Evolutionary conservation across 2,329 filamentous ascomycete genomes (phyloP), one percentile per base, ranked within the genome.

Genomic region (Cladosporium sphaerospermum): DNA sequence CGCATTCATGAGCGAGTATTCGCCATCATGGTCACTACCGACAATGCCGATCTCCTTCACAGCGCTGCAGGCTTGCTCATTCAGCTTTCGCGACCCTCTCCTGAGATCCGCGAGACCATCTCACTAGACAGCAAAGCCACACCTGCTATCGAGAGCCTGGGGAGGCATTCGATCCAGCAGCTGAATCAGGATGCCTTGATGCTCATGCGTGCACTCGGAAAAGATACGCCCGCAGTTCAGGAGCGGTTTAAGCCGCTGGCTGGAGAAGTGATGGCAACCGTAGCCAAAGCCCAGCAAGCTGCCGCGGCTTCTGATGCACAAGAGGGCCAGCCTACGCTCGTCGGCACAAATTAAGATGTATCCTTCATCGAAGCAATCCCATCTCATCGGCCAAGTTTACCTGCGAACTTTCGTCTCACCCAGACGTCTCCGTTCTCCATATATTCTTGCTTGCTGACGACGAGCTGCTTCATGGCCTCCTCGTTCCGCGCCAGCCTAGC

Each of bases 381-480:
- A 8, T 19, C 33, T 62, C 60, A 65, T 41, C 63, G 55, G 4
- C 54, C 57, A 9, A 60, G 54, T 44, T 64, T 67, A 10, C 65
- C 65, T 33, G 64, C 64, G 49, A 71, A 70, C 49, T 61, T 62
- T 42, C 66, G 57, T 28, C 62, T 56, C 10, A 63, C 62, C 68
- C 68, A 71, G 10, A 57, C 57, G 43, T 65, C 62, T n/a, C 93
- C 93, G 64, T 90, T 73, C 69, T 99, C 93, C 48, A 93, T 83
- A 68, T 99, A 99, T 66, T 99, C 89, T 56, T 87, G 80, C 66
- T 88, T 89, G 0, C 88, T 93, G n/a, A 96, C 87, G 2, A 83
- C 79, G 10, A 90, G 71, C 45, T 78, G 78, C 56, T 83, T 78
- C 48, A 95, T 59, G 47, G 75, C 75, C 37, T 86, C 78, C 40